phyloP scores from a whole-genome alignment of 148 eudicot genomes.

The Amaranthus hypochondriacus region DNA sequence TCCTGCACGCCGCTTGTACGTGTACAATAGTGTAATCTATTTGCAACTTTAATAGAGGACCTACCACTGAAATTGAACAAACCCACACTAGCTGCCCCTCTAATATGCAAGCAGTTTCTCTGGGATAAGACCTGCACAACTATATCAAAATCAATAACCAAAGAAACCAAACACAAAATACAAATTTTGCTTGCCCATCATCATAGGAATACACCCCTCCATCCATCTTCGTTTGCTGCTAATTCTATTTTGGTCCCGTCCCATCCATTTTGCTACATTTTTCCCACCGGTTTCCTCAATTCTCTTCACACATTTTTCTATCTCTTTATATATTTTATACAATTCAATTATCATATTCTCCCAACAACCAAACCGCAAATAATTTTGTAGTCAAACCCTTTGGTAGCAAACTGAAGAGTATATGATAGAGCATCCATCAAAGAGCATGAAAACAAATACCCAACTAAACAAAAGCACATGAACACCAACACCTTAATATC shows the following conservation, averaged over 20 bases:
- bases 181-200: background rate
- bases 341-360: too few relatives aligned
- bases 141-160: constrained; percentile 7
- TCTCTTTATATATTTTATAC: too few relatives aligned
- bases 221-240: too few relatives aligned
- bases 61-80: constrained; percentile 44
- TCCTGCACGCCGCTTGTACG: constrained; percentile 34
- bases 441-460: background rate
- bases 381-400: too few relatives aligned
- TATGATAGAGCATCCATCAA: background rate
- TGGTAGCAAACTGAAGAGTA: too few relatives aligned
- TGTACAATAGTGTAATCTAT: constrained; percentile 42
- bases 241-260: too few relatives aligned
- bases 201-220: too few relatives aligned
- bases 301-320: too few relatives aligned
- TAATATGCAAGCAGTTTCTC: constrained; percentile 52
- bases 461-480: background rate
- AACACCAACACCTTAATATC: background rate
- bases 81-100: constrained; percentile 46
- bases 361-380: too few relatives aligned
- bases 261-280: too few relatives aligned
- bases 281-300: too few relatives aligned
- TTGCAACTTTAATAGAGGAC: constrained; percentile 32
- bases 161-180: background rate
- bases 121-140: constrained; percentile 48